Percentiles rank a stretch among this genome's conserved stretches.
phyloP scores from a whole-genome alignment of 768 basidiomycete species.

The Porpolomopsis calyptriformis region DNA sequence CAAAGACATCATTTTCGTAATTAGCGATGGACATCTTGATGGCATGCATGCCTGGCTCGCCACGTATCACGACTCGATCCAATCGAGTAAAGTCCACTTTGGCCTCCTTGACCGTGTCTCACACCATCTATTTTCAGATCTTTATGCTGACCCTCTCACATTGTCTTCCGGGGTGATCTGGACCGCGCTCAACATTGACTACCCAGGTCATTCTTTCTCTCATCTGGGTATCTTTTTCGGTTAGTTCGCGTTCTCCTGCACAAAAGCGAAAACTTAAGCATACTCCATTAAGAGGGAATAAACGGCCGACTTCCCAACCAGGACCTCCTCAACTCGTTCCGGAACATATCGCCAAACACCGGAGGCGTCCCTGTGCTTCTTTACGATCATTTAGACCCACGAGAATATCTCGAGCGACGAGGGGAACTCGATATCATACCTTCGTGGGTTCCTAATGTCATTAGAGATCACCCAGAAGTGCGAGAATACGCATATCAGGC shows the following conservation, averaged over 20 bases:
- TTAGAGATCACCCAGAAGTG: constrained; percentile 34
- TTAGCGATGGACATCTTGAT: constrained; percentile 81
- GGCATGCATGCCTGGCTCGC: constrained; percentile 91
- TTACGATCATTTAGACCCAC: constrained; percentile 63
- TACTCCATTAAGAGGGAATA: constrained; percentile 62
- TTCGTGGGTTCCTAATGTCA: constrained; percentile 35
- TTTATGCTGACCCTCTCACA: constrained; percentile 50
- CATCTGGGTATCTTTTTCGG: constrained; percentile 94
- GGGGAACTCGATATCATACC: constrained; percentile 23
- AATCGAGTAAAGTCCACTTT: constrained; percentile 40
- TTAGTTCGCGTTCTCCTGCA: constrained; percentile 33
- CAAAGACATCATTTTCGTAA: constrained; percentile 83
- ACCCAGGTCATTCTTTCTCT: constrained; percentile 93
- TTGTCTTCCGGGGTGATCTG: constrained; percentile 83
- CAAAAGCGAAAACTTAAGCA: neutral
- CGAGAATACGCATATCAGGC: constrained; percentile 47
- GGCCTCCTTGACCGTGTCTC: neutral
- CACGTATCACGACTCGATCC: constrained; percentile 63
- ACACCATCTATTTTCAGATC: constrained; percentile 32
- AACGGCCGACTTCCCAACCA: constrained; percentile 96
- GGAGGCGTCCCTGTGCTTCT: constrained; percentile 69
- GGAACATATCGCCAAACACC: constrained; percentile 58
- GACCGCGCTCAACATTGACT: constrained; percentile 91
- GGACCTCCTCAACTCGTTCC: constrained; percentile 80
- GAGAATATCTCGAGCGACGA: constrained; percentile 26